phyloP scores from a whole-genome alignment of 192 early-diverging fungal genomes.

The Coemansia sp. region DNA sequence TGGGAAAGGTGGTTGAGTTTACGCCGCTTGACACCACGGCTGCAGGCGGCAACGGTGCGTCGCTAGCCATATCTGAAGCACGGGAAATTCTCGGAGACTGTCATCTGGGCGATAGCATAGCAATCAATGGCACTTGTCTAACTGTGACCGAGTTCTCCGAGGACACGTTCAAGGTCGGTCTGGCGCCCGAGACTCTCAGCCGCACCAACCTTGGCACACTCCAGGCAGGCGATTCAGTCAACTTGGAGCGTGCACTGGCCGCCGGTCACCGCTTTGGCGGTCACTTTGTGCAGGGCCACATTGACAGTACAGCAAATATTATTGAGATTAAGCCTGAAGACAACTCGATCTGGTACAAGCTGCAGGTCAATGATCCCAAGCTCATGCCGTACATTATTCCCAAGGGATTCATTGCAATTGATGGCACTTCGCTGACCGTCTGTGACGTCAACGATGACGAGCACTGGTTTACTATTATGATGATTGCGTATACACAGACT shows the following conservation, averaged over 20 bases:
- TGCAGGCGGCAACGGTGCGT: constrained; percentile 85
- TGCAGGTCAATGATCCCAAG: constrained; percentile 58
- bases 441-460: constrained; percentile 77
- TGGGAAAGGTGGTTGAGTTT: constrained; percentile 75
- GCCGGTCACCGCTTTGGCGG: constrained; percentile 89
- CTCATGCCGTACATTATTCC: constrained; percentile 84
- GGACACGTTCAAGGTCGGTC: constrained; percentile 83
- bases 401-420: constrained; percentile 92
- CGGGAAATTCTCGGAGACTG: constrained; percentile 74
- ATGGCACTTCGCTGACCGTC: constrained; percentile 95
- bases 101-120: constrained; percentile 91
- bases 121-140: constrained; percentile 91
- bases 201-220: constrained; percentile 86
- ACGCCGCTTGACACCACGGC: constrained; percentile 67
- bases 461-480: constrained; percentile 86
- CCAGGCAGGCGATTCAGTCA: constrained; percentile 76
- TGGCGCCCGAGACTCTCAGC: constrained; percentile 90
- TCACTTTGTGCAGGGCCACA: constrained; percentile 96
- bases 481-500: constrained; percentile 90
- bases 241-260: constrained; percentile 92
- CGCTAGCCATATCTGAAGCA: constrained; percentile 75
- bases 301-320: constrained; percentile 84
- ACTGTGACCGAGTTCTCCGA: constrained; percentile 92
- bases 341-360: constrained; percentile 78
- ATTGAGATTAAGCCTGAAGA: constrained; percentile 75